A percentile compares a stretch with the other conserved stretches of the same genome.
These are phyloP conservation scores for Phytophthora kernoviae DNA, from an alignment of 352 stramenopile species.

Conservation along the genomic window DNA sequence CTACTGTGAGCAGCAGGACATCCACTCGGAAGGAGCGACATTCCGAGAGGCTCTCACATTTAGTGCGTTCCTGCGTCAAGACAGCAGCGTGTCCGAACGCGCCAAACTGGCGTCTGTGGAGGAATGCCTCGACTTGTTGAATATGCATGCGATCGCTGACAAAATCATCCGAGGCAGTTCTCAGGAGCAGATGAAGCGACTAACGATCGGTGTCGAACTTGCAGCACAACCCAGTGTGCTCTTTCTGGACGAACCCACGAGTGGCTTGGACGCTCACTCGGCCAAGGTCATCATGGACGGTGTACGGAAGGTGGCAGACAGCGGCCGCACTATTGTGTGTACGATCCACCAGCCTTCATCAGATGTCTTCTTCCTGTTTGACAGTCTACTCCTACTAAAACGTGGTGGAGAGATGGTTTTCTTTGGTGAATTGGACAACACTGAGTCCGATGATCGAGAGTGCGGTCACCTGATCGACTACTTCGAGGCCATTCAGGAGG, in stretches of 20 bases:
- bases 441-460: slow-evolving; percentile 9
- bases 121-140: slow-evolving; percentile 41
- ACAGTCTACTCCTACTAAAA: slow-evolving; percentile 81
- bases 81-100: slow-evolving; percentile 27
- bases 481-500: slow-evolving; percentile 38
- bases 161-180: slow-evolving; percentile 42
- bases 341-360: slow-evolving; percentile 38
- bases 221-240: slow-evolving; percentile 81
- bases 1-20: slow-evolving; percentile 29
- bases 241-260: slow-evolving; percentile 89
- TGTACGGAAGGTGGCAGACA: slow-evolving; percentile 77
- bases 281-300: slow-evolving; percentile 69
- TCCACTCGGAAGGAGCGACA: slow-evolving; percentile 49
- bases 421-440: slow-evolving; percentile 45
- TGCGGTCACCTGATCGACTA: slow-evolving; percentile 39
- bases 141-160: slow-evolving; percentile 37
- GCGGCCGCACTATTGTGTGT: slow-evolving; percentile 75
- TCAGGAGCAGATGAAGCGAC: slow-evolving; percentile 61
- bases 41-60: slow-evolving; percentile 90
- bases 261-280: slow-evolving; percentile 82
- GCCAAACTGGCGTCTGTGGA: slow-evolving; percentile 35
- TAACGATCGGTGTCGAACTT: slow-evolving; percentile 91
- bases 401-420: slow-evolving; percentile 57
- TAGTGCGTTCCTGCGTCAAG: slow-evolving; percentile 75
- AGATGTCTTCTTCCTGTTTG: slow-evolving; percentile 54